phyloP scores from a whole-genome alignment of 192 early-diverging fungal genomes.

The Neocallimastix lanati region DNA sequence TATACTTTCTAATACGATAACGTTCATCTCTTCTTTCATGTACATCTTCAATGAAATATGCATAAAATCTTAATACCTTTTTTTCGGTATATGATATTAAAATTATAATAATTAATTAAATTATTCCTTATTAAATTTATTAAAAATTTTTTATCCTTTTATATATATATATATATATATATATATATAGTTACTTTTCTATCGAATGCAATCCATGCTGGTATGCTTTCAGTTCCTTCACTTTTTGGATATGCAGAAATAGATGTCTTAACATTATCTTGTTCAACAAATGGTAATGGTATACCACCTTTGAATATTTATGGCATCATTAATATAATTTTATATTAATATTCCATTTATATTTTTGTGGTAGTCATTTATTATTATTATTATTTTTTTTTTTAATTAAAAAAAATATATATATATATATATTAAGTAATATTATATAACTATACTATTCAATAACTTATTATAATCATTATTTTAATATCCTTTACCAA shows the following conservation, averaged over 20 bases:
- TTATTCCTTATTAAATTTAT: too few relatives aligned
- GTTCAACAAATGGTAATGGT: conserved; percentile 18
- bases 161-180: too few relatives aligned
- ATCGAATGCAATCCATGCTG: conserved; percentile 5
- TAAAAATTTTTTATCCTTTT: too few relatives aligned
- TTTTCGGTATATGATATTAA: too few relatives aligned
- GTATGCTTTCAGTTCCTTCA: conserved; percentile 1
- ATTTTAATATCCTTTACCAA: conserved; percentile 13
- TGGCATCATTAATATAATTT: too few relatives aligned
- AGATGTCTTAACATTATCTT: conserved; percentile 25
- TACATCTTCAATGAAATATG: conserved; percentile 3
- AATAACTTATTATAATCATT: too few relatives aligned
- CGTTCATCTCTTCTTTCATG: conserved; percentile 6
- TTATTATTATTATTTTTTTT: neutral
- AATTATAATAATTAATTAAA: too few relatives aligned
- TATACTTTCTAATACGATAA: conserved; percentile 2
- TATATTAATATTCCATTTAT: too few relatives aligned
- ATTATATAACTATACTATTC: too few relatives aligned
- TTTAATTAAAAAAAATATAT: too few relatives aligned
- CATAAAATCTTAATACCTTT: conserved; percentile 5
- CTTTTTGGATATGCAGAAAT: conserved; percentile 6
- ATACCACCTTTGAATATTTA: conserved; percentile 17
- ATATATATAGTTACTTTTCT: neutral
- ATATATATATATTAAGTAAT: too few relatives aligned
- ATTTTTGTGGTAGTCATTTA: too few relatives aligned